Evolutionary conservation across 306 rosid genomes (phyloP).

Genomic region (cucumber (Cucumis sativus)): Cucumber_9930_V3 NC_026658.2:16607501-16608000

Average conservation of each 20-base stretch:
- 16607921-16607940: not conserved
- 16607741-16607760: not conserved
- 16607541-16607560: not conserved
- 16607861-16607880: not conserved
- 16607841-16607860: not conserved
- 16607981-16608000: not conserved
- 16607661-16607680: not conserved
- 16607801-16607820: not conserved
- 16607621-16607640: not conserved
- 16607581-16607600: not conserved
- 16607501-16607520: not conserved
- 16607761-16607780: not conserved
- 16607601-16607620: not conserved
- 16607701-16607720: not conserved
- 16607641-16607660: not conserved
- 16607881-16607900: not conserved
- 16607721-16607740: not conserved
- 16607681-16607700: not conserved
- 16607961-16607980: constrained; percentile 6
- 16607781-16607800: not conserved
- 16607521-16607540: not conserved
- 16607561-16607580: not conserved
- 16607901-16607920: not conserved
- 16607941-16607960: constrained; percentile 7
- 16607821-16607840: not conserved